Evolutionary conservation across 163 green algal species (phyloP).

Genomic region (Scenedesmus sp.): DNA sequence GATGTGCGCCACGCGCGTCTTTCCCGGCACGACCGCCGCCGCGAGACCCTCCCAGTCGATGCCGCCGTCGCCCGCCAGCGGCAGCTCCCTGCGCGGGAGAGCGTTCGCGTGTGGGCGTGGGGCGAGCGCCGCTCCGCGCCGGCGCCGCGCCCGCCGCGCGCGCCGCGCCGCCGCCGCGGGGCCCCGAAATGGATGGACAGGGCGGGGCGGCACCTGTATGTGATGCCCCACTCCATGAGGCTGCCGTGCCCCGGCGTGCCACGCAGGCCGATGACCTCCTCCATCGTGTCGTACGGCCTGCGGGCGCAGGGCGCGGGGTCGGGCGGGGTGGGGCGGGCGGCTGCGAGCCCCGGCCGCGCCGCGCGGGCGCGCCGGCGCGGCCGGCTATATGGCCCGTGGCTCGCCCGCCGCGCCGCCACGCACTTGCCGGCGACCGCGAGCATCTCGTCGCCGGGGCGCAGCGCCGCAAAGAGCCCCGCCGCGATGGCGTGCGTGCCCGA

Average conservation of each 20-base stretch:
- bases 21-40: conserved; percentile 59
- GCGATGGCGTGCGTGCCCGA: conserved; percentile 96
- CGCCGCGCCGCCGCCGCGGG: too few species aligned
- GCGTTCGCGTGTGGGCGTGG: too few species aligned
- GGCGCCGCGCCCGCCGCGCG: too few species aligned
- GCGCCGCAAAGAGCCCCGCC: conserved; percentile 79
- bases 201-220: too few species aligned
- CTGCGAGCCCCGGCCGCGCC: too few species aligned
- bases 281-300: conserved; percentile 94
- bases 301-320: too few species aligned
- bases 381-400: too few species aligned
- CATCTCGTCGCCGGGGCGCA: conserved; percentile 91
- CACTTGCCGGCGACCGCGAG: conserved; percentile 87
- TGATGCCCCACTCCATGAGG: conserved; percentile 90
- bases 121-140: too few species aligned
- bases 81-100: conserved; percentile 62
- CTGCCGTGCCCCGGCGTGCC: conserved; percentile 74
- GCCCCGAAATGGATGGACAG: too few species aligned
- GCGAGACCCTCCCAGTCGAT: conserved; percentile 82
- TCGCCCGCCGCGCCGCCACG: too few species aligned
- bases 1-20: conserved; percentile 82
- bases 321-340: too few species aligned
- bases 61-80: conserved; percentile 57
- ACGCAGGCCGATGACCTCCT: conserved; percentile 93
- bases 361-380: too few species aligned